phyloP scores from a whole-genome alignment of 345 rosid genomes.

The Hypericum androsaemum region DNA sequence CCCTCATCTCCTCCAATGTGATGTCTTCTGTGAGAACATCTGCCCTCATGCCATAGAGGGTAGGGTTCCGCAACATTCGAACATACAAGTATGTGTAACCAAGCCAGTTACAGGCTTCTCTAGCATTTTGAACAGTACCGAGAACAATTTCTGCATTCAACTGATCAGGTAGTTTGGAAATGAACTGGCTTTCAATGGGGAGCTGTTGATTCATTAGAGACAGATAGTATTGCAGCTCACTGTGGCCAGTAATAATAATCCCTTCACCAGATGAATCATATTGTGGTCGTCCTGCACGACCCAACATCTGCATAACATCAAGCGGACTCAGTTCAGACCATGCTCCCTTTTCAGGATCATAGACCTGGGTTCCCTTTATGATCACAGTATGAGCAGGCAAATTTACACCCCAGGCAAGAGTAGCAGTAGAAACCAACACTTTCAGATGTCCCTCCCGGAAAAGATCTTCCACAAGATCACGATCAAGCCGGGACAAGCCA shows the following conservation, averaged over 20 bases:
- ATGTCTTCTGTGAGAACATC: slow-evolving; percentile 69
- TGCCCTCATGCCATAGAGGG: slow-evolving; percentile 73
- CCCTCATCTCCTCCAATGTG: slow-evolving; percentile 83
- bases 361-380: slow-evolving; percentile 89
- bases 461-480: slow-evolving; percentile 76
- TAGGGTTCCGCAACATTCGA: slow-evolving; percentile 82
- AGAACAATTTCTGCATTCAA: slow-evolving; percentile 98
- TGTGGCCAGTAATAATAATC: slow-evolving; percentile 87
- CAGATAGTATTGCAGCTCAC: slow-evolving; percentile 78
- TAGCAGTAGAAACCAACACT: slow-evolving; percentile 90
- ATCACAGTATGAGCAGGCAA: slow-evolving; percentile 90
- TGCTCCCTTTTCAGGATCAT: slow-evolving; percentile 95
- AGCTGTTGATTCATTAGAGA: slow-evolving; percentile 97
- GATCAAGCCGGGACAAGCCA: slow-evolving; percentile 81
- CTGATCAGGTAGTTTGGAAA: slow-evolving; percentile 93
- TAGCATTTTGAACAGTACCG: slow-evolving; percentile 92
- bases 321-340: slow-evolving; percentile 93
- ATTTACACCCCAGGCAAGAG: slow-evolving; percentile 99
- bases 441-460: slow-evolving; percentile 69
- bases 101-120: slow-evolving; percentile 96
- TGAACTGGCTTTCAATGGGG: slow-evolving; percentile 93
- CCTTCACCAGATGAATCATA: slow-evolving; percentile 92
- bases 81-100: slow-evolving; percentile 78
- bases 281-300: slow-evolving; percentile 99
- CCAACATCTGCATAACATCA: slow-evolving; percentile 99